These are phyloP conservation scores for Ramaria sp. DNA, from an alignment of 768 basidiomycete species.

Conservation along the genomic window DNA sequence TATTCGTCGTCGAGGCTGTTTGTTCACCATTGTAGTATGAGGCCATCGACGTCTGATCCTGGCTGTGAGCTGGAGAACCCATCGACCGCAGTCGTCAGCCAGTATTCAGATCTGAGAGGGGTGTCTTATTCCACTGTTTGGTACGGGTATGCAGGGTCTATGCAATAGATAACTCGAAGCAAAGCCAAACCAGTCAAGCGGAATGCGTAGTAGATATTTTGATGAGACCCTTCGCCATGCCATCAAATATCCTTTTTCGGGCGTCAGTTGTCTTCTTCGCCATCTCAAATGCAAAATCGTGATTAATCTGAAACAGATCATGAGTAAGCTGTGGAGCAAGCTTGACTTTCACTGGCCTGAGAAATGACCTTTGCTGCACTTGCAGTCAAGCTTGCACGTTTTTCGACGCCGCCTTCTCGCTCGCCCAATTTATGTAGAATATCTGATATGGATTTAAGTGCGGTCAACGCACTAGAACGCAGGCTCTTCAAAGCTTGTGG, in stretches of 20 bases:
- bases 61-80: no score
- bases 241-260: conserved; percentile 61
- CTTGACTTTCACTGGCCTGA: conserved; percentile 20
- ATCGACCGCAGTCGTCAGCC: no score
- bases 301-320: conserved; percentile 36
- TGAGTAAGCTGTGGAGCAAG: not conserved
- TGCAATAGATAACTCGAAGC: not conserved
- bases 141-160: not conserved
- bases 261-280: conserved; percentile 61
- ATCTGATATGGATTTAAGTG: conserved; percentile 49
- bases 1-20: no score
- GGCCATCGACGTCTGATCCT: no score
- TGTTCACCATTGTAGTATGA: no score
- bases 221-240: conserved; percentile 49
- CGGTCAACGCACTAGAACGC: conserved; percentile 38
- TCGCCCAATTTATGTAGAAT: conserved; percentile 41
- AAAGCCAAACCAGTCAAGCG: not conserved
- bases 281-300: conserved; percentile 49
- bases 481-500: conserved; percentile 56
- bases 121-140: not conserved
- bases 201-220: conserved; percentile 6
- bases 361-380: conserved; percentile 21
- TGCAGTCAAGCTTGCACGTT: conserved; percentile 38
- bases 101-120: not conserved
- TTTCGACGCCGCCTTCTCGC: conserved; percentile 39